These are phyloP conservation scores for Fusarium fujikuroi DNA, from an alignment of 2,329 filamentous ascomycete species.

Conservation along the genomic window DNA sequence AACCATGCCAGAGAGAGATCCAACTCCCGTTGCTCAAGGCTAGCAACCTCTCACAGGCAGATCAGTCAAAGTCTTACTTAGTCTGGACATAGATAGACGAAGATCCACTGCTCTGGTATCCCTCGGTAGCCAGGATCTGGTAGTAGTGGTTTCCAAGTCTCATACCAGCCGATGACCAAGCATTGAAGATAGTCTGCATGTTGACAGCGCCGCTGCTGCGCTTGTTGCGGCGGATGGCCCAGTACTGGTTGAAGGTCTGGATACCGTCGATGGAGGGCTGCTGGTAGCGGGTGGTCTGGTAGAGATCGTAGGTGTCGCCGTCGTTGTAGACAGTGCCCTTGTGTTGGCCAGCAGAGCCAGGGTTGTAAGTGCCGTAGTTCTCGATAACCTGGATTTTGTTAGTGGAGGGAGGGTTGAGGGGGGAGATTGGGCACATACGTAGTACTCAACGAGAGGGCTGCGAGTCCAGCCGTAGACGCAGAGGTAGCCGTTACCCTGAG, in stretches of 20 bases:
- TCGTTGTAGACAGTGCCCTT: slow-evolving; percentile 16
- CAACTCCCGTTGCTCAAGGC: rapidly evolving
- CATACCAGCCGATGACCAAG: slow-evolving; percentile 10
- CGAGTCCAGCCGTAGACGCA: slow-evolving; percentile 18
- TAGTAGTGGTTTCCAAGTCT: slow-evolving; percentile 19
- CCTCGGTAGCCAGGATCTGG: slow-evolving; percentile 14
- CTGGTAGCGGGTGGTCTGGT: background rate
- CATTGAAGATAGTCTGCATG: slow-evolving; percentile 22
- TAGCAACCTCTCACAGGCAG: rapidly evolving
- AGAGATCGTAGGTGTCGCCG: slow-evolving; percentile 16
- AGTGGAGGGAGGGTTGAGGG: rapidly evolving
- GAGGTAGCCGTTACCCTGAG: slow-evolving; percentile 18
- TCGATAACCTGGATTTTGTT: background rate
- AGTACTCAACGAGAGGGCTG: slow-evolving; percentile 17
- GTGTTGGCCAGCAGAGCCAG: background rate
- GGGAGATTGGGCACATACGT: background rate
- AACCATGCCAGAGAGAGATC: rapidly evolving
- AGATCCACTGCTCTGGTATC: slow-evolving; percentile 22
- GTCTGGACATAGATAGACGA: slow-evolving; percentile 20
- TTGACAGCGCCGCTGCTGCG: slow-evolving; percentile 7
- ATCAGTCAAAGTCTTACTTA: background rate
- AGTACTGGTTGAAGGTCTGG: slow-evolving; percentile 24
- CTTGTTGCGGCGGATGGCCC: slow-evolving; percentile 21
- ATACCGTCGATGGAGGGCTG: slow-evolving; percentile 2
- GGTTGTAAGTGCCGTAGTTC: slow-evolving; percentile 9